Conservation (phyloP, 1,139 yeast genomes). For the Blastobotrys petasosporus region DNA sequence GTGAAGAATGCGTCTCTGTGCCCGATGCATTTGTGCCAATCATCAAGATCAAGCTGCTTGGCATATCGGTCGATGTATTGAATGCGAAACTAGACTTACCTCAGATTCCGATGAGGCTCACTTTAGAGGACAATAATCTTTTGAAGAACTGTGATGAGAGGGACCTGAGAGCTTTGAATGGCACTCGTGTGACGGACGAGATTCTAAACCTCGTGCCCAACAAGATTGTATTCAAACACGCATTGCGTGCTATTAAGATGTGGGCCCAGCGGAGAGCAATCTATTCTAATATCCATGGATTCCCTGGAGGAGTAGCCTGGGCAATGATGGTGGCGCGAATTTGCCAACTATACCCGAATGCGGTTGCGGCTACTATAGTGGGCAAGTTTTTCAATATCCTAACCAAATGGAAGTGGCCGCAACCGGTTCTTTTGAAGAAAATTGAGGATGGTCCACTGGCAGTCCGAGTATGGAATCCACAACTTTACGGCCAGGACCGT, state of each 20-base stretch:
- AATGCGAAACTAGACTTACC: constrained; percentile 79
- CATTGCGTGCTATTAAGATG: constrained; percentile 82
- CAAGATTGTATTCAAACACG: constrained; percentile 87
- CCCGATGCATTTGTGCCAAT: constrained; percentile 98
- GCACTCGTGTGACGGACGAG: constrained; percentile 96
- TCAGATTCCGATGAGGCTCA: constrained; percentile 67
- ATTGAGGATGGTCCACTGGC: constrained; percentile 97
- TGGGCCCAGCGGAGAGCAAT: constrained; percentile 97
- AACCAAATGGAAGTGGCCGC: constrained; percentile 97
- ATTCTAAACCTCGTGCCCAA: constrained; percentile 84
- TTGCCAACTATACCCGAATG: constrained; percentile 93
- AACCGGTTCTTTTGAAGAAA: constrained; percentile 84
- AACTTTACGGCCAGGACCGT: constrained; percentile 78
- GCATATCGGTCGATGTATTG: constrained; percentile 85
- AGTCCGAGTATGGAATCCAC: constrained; percentile 96
- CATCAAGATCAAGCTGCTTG: constrained; percentile 78
- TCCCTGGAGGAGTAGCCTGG: constrained; percentile 99
- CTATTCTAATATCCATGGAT: constrained; percentile 91
- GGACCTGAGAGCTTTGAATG: constrained; percentile 83
- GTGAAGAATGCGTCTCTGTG: constrained; percentile 85
- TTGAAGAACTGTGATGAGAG: constrained; percentile 82
- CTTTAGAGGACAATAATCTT: constrained; percentile 77
- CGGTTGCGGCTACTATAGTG: constrained; percentile 85
- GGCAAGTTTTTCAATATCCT: constrained; percentile 82
- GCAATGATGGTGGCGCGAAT: constrained; percentile 97